A percentile compares a stretch with the other conserved stretches of the same genome.
phyloP scores from a whole-genome alignment of 2,329 filamentous ascomycete species.

The Epichloe amarillans region DNA sequence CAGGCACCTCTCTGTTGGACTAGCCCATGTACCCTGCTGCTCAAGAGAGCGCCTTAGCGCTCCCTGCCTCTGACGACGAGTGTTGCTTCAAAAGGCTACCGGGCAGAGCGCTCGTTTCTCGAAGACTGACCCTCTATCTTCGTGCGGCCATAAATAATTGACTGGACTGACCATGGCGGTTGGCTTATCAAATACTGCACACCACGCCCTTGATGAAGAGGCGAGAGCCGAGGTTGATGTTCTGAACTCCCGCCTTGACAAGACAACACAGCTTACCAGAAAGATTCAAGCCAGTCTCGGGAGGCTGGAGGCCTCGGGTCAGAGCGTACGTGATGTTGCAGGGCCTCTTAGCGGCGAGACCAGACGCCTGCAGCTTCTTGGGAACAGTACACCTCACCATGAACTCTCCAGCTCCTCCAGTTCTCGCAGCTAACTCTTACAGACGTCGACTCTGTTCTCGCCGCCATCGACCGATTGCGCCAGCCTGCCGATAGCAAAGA shows the following conservation, averaged over 20 bases:
- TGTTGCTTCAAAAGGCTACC: too few relatives aligned
- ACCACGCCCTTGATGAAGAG: slow-evolving; percentile 48
- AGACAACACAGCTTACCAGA: slow-evolving; percentile 85
- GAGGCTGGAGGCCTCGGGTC: slow-evolving; percentile 74
- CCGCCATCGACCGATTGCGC: slow-evolving; percentile 76
- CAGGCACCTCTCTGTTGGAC: background rate
- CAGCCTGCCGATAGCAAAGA: slow-evolving; percentile 89
- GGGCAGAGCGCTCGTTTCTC: too few relatives aligned
- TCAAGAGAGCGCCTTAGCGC: too few relatives aligned
- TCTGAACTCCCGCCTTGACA: slow-evolving; percentile 64
- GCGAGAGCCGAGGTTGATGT: slow-evolving; percentile 58
- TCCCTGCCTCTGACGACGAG: too few relatives aligned
- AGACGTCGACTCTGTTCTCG: slow-evolving; percentile 78
- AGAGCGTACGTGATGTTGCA: slow-evolving; percentile 82
- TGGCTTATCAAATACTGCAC: slow-evolving; percentile 30
- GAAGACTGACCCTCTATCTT: background rate
- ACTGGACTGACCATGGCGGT: slow-evolving; percentile 31
- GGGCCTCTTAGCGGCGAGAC: slow-evolving; percentile 90
- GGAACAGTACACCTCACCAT: slow-evolving; percentile 46
- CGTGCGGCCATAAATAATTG: too few relatives aligned
- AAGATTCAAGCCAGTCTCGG: slow-evolving; percentile 85
- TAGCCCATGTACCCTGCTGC: too few relatives aligned
- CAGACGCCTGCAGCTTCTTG: slow-evolving; percentile 74
- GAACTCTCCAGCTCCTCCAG: background rate
- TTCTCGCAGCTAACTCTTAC: slow-evolving; percentile 9